These are phyloP conservation scores for Simplicillium aogashimaense DNA, from an alignment of 2,329 filamentous ascomycete species.

Conservation along the genomic window DNA sequence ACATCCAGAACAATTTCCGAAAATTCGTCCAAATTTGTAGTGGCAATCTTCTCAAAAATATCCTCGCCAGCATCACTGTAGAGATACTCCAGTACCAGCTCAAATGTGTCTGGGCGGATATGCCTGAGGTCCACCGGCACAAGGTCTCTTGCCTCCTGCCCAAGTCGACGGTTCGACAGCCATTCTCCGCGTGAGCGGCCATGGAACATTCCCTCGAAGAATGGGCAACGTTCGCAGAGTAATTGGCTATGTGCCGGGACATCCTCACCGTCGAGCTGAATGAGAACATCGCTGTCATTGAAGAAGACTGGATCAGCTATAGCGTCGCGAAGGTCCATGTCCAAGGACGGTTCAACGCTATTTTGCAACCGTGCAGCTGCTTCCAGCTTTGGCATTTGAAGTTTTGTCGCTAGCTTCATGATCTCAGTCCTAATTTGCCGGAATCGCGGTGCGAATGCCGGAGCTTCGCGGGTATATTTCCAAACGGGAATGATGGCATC, in stretches of 20 bases:
- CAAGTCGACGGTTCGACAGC: constrained; percentile 60
- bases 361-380: constrained; percentile 67
- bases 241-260: constrained; percentile 68
- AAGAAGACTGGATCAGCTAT: constrained; percentile 63
- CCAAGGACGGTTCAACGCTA: constrained; percentile 51
- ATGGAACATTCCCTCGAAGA: constrained; percentile 83
- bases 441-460: constrained; percentile 59
- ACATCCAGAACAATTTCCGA: constrained; percentile 86
- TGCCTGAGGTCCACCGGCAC: constrained; percentile 76
- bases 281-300: constrained; percentile 65
- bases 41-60: constrained; percentile 69
- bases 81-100: constrained; percentile 68
- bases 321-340: constrained; percentile 61
- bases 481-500: constrained; percentile 77
- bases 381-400: constrained; percentile 66
- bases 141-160: constrained; percentile 21
- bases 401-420: constrained; percentile 69
- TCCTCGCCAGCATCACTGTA: constrained; percentile 76
- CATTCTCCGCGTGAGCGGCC: constrained; percentile 81
- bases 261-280: constrained; percentile 69
- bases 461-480: constrained; percentile 63
- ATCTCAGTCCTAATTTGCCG: constrained; percentile 73
- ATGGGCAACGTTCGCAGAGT: constrained; percentile 76
- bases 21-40: constrained; percentile 68
- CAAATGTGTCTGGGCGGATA: constrained; percentile 62